phyloP scores from a whole-genome alignment of 129 eudicot genomes.

The Flaveria sonorensis region DNA sequence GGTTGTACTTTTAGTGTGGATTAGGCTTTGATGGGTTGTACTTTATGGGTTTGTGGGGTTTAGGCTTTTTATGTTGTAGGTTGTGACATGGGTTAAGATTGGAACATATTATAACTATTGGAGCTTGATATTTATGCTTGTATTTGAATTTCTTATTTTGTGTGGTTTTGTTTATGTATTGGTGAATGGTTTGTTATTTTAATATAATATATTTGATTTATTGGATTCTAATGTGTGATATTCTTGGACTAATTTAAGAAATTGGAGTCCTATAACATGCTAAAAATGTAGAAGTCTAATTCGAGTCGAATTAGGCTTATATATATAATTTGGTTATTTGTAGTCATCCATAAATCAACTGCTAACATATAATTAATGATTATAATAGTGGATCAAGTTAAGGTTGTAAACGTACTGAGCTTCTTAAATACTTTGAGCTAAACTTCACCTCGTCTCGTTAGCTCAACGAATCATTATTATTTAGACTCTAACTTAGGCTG shows the following conservation, averaged over 20 bases:
- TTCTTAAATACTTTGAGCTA: too few species aligned
- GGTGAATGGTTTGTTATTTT: background rate
- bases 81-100: conserved; percentile 3
- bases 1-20: conserved; percentile 12
- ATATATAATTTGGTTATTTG: too few species aligned
- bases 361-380: too few species aligned
- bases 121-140: background rate
- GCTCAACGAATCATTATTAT: too few species aligned
- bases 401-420: too few species aligned
- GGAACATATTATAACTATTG: background rate
- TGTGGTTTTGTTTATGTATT: background rate
- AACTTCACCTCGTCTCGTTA: too few species aligned
- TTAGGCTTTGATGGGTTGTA: conserved; percentile 16
- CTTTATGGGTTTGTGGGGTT: background rate
- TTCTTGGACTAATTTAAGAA: background rate
- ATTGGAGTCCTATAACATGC: background rate
- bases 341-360: too few species aligned
- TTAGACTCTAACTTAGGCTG: too few species aligned
- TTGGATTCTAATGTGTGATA: background rate
- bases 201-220: background rate
- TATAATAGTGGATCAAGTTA: too few species aligned
- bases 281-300: too few species aligned
- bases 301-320: too few species aligned
- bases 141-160: background rate
- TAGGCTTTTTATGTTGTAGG: background rate